A percentile compares a stretch with the other conserved stretches of the same genome.
Conservation (phyloP, 73 alveolate species). For the Paramecium sexaurelia region DNA sequence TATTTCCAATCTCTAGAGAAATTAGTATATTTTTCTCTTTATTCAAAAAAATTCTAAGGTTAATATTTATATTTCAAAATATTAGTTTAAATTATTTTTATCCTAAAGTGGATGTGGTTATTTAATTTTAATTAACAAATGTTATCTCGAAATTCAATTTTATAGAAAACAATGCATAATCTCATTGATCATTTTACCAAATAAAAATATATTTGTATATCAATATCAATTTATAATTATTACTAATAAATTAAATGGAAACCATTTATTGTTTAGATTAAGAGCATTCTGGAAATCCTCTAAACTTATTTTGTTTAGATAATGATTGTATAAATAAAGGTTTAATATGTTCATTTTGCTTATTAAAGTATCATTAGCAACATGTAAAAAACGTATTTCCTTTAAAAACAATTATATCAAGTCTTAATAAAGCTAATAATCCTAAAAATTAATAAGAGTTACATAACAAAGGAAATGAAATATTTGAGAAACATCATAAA, state of each 20-base stretch:
- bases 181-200: no score
- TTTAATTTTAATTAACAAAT: no score
- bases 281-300: conserved; percentile 28
- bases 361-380: not conserved
- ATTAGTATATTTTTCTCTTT: no score
- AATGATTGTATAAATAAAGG: not conserved
- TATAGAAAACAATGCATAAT: no score
- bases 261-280: not conserved
- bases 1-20: no score
- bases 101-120: no score
- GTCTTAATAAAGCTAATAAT: conserved; percentile 26
- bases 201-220: no score
- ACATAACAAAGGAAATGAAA: not conserved
- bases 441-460: conserved; percentile 39
- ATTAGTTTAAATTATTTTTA: no score
- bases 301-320: conserved; percentile 1
- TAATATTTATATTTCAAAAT: no score
- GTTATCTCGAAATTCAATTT: no score
- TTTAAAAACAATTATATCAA: conserved; percentile 3
- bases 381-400: conserved; percentile 51
- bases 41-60: no score
- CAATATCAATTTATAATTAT: no score
- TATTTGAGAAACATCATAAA: conserved; percentile 43
- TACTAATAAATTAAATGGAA: not conserved
- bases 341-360: conserved; percentile 18